These are phyloP conservation scores for Mycena maculata DNA, from an alignment of 768 basidiomycete genomes.

Conservation along the genomic window DNA sequence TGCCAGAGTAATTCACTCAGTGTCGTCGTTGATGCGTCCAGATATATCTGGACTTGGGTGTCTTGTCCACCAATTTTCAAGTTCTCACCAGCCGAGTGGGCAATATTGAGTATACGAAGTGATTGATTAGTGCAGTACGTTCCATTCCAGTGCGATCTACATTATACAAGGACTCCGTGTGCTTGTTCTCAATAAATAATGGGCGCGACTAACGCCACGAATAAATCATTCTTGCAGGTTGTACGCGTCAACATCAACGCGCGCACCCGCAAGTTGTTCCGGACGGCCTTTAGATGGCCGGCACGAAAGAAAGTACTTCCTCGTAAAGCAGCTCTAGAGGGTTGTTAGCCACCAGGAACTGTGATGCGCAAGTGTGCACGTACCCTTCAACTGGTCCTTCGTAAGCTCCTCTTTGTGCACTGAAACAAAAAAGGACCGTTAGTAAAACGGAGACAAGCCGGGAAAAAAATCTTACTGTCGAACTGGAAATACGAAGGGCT, in stretches of 20 bases:
- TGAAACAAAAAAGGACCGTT: conserved; percentile 40
- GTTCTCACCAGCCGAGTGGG: neutral
- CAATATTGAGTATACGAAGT: neutral
- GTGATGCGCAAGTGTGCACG: conserved; percentile 27
- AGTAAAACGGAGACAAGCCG: neutral
- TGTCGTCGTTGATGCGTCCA: too few relatives aligned
- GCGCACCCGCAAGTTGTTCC: neutral
- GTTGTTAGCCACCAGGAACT: conserved; percentile 25
- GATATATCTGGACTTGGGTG: too few relatives aligned
- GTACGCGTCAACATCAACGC: neutral
- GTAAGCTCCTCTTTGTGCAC: conserved; percentile 81
- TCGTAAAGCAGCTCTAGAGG: conserved; percentile 77
- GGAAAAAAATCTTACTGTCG: conserved; percentile 65
- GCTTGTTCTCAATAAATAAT: neutral
- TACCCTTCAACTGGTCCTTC: conserved; percentile 79
- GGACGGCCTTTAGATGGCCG: conserved; percentile 61
- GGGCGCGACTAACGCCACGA: neutral
- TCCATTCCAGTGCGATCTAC: neutral
- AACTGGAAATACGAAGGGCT: conserved; percentile 92
- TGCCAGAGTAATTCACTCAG: too few relatives aligned
- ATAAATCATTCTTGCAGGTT: conserved; percentile 4
- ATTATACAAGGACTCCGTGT: neutral
- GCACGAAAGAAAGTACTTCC: conserved; percentile 82
- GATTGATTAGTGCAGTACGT: conserved; percentile 1
- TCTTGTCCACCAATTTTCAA: too few relatives aligned